Evolutionary conservation across 495 filamentous ascomycete genomes (phyloP), one percentile per base, ranked within the genome.

Genomic region (Eremomyces bilateralis): DNA sequence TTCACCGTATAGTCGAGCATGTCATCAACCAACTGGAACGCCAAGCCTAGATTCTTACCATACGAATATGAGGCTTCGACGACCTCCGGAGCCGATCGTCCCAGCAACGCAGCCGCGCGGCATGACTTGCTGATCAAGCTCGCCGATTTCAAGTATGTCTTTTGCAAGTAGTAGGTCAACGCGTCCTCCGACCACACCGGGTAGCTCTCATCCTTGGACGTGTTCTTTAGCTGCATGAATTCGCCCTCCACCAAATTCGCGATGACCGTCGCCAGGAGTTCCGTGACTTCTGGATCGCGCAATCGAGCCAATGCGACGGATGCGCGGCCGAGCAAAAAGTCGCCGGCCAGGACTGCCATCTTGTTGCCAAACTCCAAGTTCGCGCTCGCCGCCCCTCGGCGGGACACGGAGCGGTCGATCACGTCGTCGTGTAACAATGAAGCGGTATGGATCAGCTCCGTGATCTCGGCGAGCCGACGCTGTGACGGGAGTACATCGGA

Each of bases 191-290:
- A 81, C 63, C 77, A 95, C 11, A 63, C 60, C 0, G 82, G 82
- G 41, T 77, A 71, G 37, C 62, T 54, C 56, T 93, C 85, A 47
- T 94, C 85, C 38, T 69, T 64, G 15, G 75, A 77, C 2, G 88
- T 95, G 56, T 97, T 97, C 57, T 92, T 85, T 35, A 97, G 62
- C 59, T 97, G 88, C 84, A 95, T 95, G 61, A 97, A 93, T 53
- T 97, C 88, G 42, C 88, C 88, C 57, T 97, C 90, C 17, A 97
- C 85, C 15, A 97, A 60, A 43, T 97, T 95, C 20, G 90, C 83
- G 44, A 97, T 93, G 18, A 95, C 88, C 3, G 83, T 95, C 5
- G 88, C 83, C 34, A 97, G 57, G 4, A 97, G 67, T 57, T 97
- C 88, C 4, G 80, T 80, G 0, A 95, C 88, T 53, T 97, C 88